phyloP scores from a whole-genome alignment of 1,139 yeast genomes.

The Candida sanyaensis region DNA sequence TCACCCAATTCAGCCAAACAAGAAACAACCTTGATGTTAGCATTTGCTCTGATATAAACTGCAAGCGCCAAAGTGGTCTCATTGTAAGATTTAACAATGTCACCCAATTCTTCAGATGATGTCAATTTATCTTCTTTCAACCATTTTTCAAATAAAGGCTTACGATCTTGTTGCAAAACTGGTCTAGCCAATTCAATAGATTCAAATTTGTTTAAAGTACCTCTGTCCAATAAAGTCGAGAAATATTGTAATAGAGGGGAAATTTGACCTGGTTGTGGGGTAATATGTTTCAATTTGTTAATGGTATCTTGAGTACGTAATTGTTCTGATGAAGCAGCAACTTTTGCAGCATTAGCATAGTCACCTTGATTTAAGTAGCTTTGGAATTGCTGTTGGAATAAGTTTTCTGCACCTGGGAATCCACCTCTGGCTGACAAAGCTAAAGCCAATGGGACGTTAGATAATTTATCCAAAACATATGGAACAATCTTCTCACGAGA shows the following conservation, averaged over 20 bases:
- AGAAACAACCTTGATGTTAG: constrained; percentile 87
- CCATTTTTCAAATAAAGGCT: constrained; percentile 94
- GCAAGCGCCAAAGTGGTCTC: constrained; percentile 88
- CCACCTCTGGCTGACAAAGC: constrained; percentile 94
- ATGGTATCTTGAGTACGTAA: constrained; percentile 95
- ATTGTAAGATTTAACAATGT: constrained; percentile 79
- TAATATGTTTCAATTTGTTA: constrained; percentile 85
- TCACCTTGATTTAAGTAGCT: constrained; percentile 82
- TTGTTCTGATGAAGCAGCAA: constrained; percentile 94
- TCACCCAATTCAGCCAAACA: constrained; percentile 95
- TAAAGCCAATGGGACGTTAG: constrained; percentile 85
- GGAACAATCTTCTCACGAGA: constrained; percentile 86
- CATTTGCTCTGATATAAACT: constrained; percentile 83
- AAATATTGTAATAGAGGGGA: constrained; percentile 94
- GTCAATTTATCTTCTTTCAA: constrained; percentile 92
- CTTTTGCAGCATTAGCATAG: constrained; percentile 90
- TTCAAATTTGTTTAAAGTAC: constrained; percentile 90
- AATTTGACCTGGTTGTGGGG: constrained; percentile 94
- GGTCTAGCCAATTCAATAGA: constrained; percentile 95
- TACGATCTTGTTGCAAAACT: constrained; percentile 92
- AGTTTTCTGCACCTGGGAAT: constrained; percentile 93
- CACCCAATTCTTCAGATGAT: constrained; percentile 95
- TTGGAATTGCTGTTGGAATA: constrained; percentile 91
- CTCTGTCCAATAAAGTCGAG: constrained; percentile 88
- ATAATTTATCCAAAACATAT: constrained; percentile 81